phyloP scores from a whole-genome alignment of 2,329 filamentous ascomycete genomes.

The Coniochaeta sp. region DNA sequence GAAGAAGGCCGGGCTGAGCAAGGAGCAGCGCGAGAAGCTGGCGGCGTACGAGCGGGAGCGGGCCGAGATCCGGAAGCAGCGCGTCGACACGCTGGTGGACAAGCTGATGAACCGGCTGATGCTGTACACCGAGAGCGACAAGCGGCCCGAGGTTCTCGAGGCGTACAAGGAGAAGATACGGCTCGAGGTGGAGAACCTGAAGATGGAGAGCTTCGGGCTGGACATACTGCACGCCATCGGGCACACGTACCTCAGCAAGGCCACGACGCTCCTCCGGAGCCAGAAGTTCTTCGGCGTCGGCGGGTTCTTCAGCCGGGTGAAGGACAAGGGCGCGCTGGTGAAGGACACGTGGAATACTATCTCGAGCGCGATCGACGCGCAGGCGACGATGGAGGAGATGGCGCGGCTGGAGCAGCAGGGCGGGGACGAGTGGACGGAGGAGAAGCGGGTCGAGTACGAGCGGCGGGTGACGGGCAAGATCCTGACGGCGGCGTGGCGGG shows the following conservation, averaged over 20 bases:
- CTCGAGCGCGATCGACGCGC: constrained; percentile 89
- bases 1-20: constrained; percentile 79
- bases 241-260: constrained; percentile 82
- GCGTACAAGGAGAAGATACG: constrained; percentile 93
- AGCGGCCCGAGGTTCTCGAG: constrained; percentile 71
- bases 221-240: constrained; percentile 96
- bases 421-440: constrained; percentile 96
- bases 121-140: constrained; percentile 97
- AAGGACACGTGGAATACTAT: constrained; percentile 99
- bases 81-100: constrained; percentile 73
- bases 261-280: constrained; percentile 78
- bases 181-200: constrained; percentile 93
- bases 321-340: constrained; percentile 92
- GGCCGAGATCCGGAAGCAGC: constrained; percentile 72
- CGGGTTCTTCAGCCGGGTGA: constrained; percentile 88
- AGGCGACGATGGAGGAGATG: constrained; percentile 99
- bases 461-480: constrained; percentile 96
- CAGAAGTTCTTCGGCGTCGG: constrained; percentile 96
- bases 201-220: constrained; percentile 97
- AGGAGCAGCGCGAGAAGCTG: constrained; percentile 90
- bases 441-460: constrained; percentile 94
- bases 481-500: constrained; percentile 90
- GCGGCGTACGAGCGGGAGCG: constrained; percentile 84
- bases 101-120: constrained; percentile 87
- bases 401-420: constrained; percentile 89